These are phyloP conservation scores for Trichaptum fuscoviolaceum DNA, from an alignment of 768 basidiomycete genomes.

Conservation along the genomic window DNA sequence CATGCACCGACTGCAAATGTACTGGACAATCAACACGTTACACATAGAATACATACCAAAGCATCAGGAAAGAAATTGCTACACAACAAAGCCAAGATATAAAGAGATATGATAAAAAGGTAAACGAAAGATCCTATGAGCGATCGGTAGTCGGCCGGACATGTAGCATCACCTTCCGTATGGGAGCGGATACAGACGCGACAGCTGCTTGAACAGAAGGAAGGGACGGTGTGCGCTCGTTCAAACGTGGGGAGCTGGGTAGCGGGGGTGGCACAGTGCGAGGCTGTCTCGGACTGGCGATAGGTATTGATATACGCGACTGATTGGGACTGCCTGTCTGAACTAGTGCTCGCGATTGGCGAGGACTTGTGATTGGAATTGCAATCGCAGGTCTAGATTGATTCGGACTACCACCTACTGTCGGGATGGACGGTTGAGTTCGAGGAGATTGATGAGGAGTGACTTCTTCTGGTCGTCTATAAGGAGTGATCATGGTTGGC, in stretches of 20 bases:
- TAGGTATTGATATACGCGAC: not conserved
- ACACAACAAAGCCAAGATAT: not conserved
- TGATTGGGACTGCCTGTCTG: not conserved
- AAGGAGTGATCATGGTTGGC: not conserved
- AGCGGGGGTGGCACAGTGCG: not conserved
- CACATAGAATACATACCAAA: conserved; percentile 12
- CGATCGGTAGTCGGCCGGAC: not conserved
- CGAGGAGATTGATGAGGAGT: not conserved
- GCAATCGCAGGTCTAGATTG: not conserved
- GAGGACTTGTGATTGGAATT: not conserved
- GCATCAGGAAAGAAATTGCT: conserved; percentile 2
- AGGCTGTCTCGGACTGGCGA: not conserved
- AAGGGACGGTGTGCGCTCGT: not conserved
- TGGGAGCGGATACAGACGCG: not conserved
- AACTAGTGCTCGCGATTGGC: not conserved
- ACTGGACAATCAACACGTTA: conserved; percentile 1
- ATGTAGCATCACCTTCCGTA: not conserved
- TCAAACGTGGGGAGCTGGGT: not conserved
- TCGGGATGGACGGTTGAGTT: not conserved
- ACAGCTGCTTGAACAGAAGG: not conserved
- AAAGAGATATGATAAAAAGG: not conserved
- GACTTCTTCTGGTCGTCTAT: not conserved
- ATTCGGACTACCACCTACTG: not conserved
- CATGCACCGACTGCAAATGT: not conserved
- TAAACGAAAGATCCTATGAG: not conserved